Conservation (phyloP, 768 basidiomycete species). For the Psilocybe subaeruginosa region DNA sequence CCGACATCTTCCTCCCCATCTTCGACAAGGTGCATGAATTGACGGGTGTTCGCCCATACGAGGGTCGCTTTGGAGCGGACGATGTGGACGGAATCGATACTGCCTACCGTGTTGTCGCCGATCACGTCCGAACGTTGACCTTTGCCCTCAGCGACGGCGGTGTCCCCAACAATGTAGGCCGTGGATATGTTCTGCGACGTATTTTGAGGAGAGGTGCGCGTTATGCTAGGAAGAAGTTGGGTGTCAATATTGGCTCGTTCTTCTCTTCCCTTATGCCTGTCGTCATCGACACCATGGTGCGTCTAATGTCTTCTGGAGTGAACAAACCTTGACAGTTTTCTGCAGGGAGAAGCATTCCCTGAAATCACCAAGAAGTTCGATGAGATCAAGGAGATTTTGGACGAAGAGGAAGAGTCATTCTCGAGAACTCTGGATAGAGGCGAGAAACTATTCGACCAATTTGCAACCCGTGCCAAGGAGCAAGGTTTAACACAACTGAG, state of each 20-base stretch:
- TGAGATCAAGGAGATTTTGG: slow-evolving; percentile 92
- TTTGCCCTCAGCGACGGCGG: slow-evolving; percentile 97
- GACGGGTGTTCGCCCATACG: slow-evolving; percentile 85
- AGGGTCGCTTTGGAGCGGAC: slow-evolving; percentile 93
- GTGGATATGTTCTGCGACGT: slow-evolving; percentile 95
- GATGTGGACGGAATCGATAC: slow-evolving; percentile 95
- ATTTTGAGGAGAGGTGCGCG: slow-evolving; percentile 94
- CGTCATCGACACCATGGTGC: slow-evolving; percentile 86
- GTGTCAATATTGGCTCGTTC: slow-evolving; percentile 90
- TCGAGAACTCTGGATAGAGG: slow-evolving; percentile 97
- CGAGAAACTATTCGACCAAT: slow-evolving; percentile 93
- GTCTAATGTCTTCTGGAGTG: slow-evolving; percentile 20
- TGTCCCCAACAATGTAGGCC: slow-evolving; percentile 92
- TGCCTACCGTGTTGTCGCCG: slow-evolving; percentile 95
- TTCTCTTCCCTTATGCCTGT: slow-evolving; percentile 92
- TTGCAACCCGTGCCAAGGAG: slow-evolving; percentile 68
- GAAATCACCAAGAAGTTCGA: slow-evolving; percentile 83
- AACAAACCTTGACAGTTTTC: slow-evolving; percentile 5
- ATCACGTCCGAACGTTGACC: slow-evolving; percentile 94
- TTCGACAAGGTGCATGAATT: slow-evolving; percentile 87
- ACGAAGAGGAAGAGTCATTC: slow-evolving; percentile 98
- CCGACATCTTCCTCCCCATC: slow-evolving; percentile 91
- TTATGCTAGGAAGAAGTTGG: slow-evolving; percentile 93
- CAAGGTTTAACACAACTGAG: slow-evolving; percentile 66
- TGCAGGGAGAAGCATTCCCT: slow-evolving; percentile 85